Percentiles rank a stretch among this genome's conserved stretches.
These are phyloP conservation scores for Coriaria nepalensis DNA, from an alignment of 306 rosid species.

Conservation along the genomic window DNA sequence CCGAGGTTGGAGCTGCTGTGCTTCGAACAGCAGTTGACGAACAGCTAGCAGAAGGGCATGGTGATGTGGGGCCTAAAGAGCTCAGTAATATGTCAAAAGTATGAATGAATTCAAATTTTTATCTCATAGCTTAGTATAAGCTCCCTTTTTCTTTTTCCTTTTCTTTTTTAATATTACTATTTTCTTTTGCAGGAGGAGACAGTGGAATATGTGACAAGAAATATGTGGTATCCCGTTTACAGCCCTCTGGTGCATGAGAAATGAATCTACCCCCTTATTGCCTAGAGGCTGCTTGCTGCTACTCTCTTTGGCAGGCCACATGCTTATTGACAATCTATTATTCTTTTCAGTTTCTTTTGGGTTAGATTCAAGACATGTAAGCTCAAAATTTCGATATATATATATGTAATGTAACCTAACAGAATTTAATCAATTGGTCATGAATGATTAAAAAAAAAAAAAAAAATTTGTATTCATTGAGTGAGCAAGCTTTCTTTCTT, in stretches of 20 bases:
- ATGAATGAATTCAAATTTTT: slow-evolving; percentile 20
- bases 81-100: slow-evolving; percentile 64
- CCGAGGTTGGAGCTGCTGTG: slow-evolving; percentile 91
- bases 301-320: background rate
- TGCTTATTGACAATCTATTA: too few species aligned
- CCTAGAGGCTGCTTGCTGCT: slow-evolving; percentile 1
- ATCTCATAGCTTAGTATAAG: background rate
- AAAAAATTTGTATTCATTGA: too few species aligned
- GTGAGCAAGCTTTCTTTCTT: too few species aligned
- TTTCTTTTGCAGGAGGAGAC: slow-evolving; percentile 59
- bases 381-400: too few species aligned
- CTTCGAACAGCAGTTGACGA: slow-evolving; percentile 64
- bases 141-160: too few species aligned
- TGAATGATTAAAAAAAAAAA: too few species aligned
- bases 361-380: too few species aligned
- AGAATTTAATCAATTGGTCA: too few species aligned
- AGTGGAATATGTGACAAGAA: slow-evolving; percentile 33
- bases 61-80: slow-evolving; percentile 52
- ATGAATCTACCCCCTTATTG: slow-evolving; percentile 9
- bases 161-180: background rate
- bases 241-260: slow-evolving; percentile 75
- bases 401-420: too few species aligned
- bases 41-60: slow-evolving; percentile 66
- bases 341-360: too few species aligned
- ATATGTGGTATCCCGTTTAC: slow-evolving; percentile 83